Evolutionary conservation across 805 yeast genomes (phyloP).

Genomic region (Grigorovia yakushimaensis): DNA sequence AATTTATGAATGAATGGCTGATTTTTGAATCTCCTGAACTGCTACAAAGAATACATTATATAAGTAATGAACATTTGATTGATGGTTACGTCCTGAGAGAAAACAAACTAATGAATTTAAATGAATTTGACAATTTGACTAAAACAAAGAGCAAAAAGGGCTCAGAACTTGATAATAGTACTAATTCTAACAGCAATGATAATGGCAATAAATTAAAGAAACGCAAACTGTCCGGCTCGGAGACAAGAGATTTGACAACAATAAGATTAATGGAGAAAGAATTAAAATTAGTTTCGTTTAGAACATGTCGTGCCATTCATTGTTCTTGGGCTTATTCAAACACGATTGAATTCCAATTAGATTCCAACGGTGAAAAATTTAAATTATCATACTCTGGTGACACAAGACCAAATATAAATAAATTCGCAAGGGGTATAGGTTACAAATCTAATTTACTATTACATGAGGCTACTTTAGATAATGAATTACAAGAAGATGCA

Average conservation of each 20-base stretch:
- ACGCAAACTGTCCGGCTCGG: constrained; percentile 20
- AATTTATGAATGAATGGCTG: constrained; percentile 63
- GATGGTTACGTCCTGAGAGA: constrained; percentile 27
- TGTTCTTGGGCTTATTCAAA: constrained; percentile 75
- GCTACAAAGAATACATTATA: constrained; percentile 36
- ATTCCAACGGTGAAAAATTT: constrained; percentile 32
- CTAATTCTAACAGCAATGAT: neutral
- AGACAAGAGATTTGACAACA: constrained; percentile 18
- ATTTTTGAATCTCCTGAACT: constrained; percentile 36
- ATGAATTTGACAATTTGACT: constrained; percentile 10
- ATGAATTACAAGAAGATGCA: constrained; percentile 70
- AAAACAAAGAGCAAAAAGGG: neutral
- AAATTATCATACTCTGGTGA: constrained; percentile 89
- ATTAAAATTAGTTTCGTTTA: constrained; percentile 35
- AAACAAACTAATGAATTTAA: constrained; percentile 22
- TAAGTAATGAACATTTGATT: constrained; percentile 54
- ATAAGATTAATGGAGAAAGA: constrained; percentile 33
- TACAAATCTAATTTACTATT: constrained; percentile 58
- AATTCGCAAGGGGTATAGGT: constrained; percentile 57
- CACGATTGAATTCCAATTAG: constrained; percentile 38
- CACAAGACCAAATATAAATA: constrained; percentile 64
- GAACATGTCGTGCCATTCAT: constrained; percentile 72
- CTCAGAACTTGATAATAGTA: constrained; percentile 5
- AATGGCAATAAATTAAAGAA: constrained; percentile 6
- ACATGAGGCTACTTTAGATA: constrained; percentile 91